Conservation (phyloP, 1,139 yeast species). For the Spencermartinsiella ligniputridi region DNA sequence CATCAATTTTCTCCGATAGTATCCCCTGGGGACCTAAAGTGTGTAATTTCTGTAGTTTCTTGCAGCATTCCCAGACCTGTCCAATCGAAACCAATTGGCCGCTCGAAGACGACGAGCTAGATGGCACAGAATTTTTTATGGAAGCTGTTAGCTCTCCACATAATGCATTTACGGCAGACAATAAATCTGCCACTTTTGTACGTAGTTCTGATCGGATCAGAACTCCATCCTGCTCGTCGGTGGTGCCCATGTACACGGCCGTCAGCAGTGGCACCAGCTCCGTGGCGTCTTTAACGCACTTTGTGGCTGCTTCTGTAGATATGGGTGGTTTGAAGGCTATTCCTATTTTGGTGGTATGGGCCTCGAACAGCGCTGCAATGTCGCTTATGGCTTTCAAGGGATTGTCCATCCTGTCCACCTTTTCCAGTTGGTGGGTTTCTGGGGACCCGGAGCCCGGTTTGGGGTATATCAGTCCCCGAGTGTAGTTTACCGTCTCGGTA, state of each 20-base stretch:
- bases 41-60: conserved; percentile 32
- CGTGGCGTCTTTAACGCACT: conserved; percentile 48
- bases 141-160: background rate
- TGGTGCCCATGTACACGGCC: conserved; percentile 16
- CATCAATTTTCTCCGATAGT: conserved; percentile 36
- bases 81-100: conserved; percentile 32
- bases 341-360: conserved; percentile 77
- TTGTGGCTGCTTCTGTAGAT: conserved; percentile 47
- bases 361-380: conserved; percentile 56
- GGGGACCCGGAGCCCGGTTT: background rate
- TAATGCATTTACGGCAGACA: conserved; percentile 1
- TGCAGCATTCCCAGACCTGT: conserved; percentile 44
- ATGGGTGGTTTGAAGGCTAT: conserved; percentile 65
- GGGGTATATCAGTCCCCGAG: background rate
- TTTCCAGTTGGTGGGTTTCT: background rate
- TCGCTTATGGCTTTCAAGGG: conserved; percentile 52
- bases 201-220: conserved; percentile 11
- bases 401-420: conserved; percentile 13
- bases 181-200: conserved; percentile 6
- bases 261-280: conserved; percentile 29
- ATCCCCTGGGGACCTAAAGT: conserved; percentile 39
- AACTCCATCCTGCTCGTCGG: conserved; percentile 13
- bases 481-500: background rate
- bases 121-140: background rate
- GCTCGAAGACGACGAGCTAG: background rate